A percentile compares a stretch with the other conserved stretches of the same genome.
Conservation (phyloP, 1,284 basidiomycete species). For the Apiotrichum gamsii region DNA sequence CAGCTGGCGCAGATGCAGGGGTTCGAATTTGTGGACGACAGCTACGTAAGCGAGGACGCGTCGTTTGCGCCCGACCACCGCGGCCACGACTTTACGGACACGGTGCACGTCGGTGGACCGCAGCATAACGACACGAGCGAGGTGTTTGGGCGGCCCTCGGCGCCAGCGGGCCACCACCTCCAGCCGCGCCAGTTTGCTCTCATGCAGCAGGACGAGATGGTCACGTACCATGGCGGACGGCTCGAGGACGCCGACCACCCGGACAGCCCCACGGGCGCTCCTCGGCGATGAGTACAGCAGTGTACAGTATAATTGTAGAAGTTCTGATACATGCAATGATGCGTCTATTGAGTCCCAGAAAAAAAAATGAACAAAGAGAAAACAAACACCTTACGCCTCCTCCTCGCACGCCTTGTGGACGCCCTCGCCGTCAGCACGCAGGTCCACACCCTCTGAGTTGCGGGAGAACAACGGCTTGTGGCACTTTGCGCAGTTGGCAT, state of each 20-base stretch:
- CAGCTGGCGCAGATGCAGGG: neutral
- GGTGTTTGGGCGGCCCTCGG: slow-evolving; percentile 12
- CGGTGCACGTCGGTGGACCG: neutral
- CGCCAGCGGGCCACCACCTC: neutral
- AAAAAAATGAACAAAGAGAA: too few species aligned
- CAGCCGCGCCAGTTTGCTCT: slow-evolving; percentile 28
- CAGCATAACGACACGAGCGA: slow-evolving; percentile 8
- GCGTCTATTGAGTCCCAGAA: too few species aligned
- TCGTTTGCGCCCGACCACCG: neutral
- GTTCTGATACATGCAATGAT: too few species aligned
- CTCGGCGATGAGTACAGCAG: too few species aligned
- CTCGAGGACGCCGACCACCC: slow-evolving; percentile 34
- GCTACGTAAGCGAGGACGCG: slow-evolving; percentile 7
- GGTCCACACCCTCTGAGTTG: neutral
- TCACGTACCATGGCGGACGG: slow-evolving; percentile 43
- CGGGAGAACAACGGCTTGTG: slow-evolving; percentile 1
- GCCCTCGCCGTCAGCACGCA: slow-evolving; percentile 4
- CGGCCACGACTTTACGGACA: slow-evolving; percentile 2
- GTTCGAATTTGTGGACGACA: slow-evolving; percentile 13
- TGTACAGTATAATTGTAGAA: too few species aligned
- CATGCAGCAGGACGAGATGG: slow-evolving; percentile 45
- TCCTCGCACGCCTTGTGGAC: neutral
- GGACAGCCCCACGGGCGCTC: neutral
- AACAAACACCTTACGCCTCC: too few species aligned
- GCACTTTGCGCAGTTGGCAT: neutral